These are phyloP conservation scores for Paraphysoderma sedebokerense DNA, from an alignment of 371 early-diverging fungal species.

Conservation along the genomic window DNA sequence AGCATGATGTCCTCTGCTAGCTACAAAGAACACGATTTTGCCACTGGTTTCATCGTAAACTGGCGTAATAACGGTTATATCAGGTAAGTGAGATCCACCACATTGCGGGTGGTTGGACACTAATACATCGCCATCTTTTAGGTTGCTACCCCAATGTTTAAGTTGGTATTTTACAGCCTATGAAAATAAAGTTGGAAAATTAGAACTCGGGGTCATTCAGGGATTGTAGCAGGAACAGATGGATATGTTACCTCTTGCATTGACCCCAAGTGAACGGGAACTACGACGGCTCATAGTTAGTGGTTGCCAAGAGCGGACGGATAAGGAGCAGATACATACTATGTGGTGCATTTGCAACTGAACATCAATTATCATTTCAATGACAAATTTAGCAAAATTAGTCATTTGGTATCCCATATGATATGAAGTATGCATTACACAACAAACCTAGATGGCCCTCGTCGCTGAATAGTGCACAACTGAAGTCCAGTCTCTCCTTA, in stretches of 20 bases:
- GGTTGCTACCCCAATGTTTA: conserved; percentile 29
- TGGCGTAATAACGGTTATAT: conserved; percentile 92
- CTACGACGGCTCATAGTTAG: too few species aligned
- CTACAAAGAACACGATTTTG: conserved; percentile 80
- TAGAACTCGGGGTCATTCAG: neutral
- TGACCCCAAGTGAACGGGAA: too few species aligned
- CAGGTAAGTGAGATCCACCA: conserved; percentile 89
- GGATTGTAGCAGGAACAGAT: too few species aligned
- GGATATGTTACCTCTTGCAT: too few species aligned
- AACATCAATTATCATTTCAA: too few species aligned
- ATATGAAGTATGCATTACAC: too few species aligned
- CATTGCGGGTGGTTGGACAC: conserved; percentile 92
- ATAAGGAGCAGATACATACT: too few species aligned
- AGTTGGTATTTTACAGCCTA: conserved; percentile 86
- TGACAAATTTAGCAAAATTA: too few species aligned
- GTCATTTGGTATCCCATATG: too few species aligned
- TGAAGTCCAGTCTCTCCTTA: conserved; percentile 91
- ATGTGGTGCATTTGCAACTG: too few species aligned
- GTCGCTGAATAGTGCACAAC: conserved; percentile 80
- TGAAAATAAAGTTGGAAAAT: conserved; percentile 38
- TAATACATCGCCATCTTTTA: conserved; percentile 68
- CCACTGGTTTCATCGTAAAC: conserved; percentile 43
- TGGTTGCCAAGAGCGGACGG: too few species aligned
- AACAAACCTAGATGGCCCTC: too few species aligned
- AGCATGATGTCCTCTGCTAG: conserved; percentile 90